Evolutionary conservation across 768 basidiomycete genomes (phyloP).

Genomic region (Podaxis sp.): DNA sequence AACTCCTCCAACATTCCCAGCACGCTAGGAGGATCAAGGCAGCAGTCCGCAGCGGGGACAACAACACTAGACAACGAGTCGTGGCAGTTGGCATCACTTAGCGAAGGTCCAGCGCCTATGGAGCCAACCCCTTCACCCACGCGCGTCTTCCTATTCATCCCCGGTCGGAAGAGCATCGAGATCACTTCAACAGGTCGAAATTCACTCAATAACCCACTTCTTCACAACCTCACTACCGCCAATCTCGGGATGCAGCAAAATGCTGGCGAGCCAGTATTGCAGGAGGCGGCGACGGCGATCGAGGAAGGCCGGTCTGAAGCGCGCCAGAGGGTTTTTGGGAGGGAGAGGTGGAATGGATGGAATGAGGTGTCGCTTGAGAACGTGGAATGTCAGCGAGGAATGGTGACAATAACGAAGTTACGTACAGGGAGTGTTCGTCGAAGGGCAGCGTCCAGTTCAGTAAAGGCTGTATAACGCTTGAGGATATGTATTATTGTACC

Average conservation of each 20-base stretch:
- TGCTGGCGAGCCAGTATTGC: slow-evolving; percentile 64
- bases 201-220: slow-evolving; percentile 51
- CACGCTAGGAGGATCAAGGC: neutral
- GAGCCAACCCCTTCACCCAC: neutral
- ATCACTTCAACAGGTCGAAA: too few species aligned
- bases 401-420: slow-evolving; percentile 6
- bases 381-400: slow-evolving; percentile 7
- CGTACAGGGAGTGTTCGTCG: slow-evolving; percentile 53
- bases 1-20: neutral
- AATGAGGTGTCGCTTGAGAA: slow-evolving; percentile 40
- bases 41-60: neutral
- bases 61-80: neutral
- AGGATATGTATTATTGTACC: slow-evolving; percentile 64
- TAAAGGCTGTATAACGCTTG: slow-evolving; percentile 70
- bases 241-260: slow-evolving; percentile 70
- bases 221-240: slow-evolving; percentile 61
- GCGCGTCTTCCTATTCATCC: neutral
- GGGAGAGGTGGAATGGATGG: slow-evolving; percentile 59
- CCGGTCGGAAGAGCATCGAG: neutral
- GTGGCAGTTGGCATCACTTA: neutral
- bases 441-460: slow-evolving; percentile 48
- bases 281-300: slow-evolving; percentile 59
- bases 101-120: neutral
- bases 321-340: slow-evolving; percentile 66
- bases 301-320: slow-evolving; percentile 67